Base-by-base conservation (phyloP, 495 filamentous ascomycete species). In the Lophiotrema nucula region DNA sequence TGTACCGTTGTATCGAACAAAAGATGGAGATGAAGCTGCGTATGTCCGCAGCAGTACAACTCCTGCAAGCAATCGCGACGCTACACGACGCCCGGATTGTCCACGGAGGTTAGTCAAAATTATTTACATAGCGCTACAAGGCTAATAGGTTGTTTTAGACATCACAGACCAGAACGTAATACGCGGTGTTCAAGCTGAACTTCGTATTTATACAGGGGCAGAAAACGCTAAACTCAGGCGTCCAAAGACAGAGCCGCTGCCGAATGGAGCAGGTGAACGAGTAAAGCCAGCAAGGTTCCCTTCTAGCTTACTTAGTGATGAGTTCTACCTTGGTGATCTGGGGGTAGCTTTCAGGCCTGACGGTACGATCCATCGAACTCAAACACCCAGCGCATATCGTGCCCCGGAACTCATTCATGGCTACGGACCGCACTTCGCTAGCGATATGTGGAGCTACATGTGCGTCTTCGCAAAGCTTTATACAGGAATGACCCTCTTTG, bases 371-470 rank as follows among this genome's bases (percentile, higher is more conserved):
- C 6, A 13, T 6, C 11, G 19, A 18, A 4, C 23, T 11, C 45
- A 47, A 47, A 24, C 45, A 10, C 45, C 45, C 18, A 27, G 18
- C 23, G 45, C 45, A 13, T 47, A 18, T 4, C 72, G 67, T 52
- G 66, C 68, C 53, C 67, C 68, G 38, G 70, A 73, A 19, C 62
- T 65, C 12, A 47, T 70, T 33, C 66, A 72, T 57, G 28, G 55
- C 19, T 42, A 47, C 52, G 42, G 66, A 19, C 65, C 67, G 58
- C 73, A 65, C 27, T 51, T 58, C 58, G 65, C 67, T 21, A 71
- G 70, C 56, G 69, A 72, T 28, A 70, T 73, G 61, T 74, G 67
- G 68, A 74, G 70, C 38, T 73, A 67, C 39, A 70, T 67, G 60
- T 55, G 65, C 49, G 23, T 73, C 37, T 70, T 74, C 26, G 22